Conservation (phyloP, 441 rosid species). For the Populus hybrid region DNA sequence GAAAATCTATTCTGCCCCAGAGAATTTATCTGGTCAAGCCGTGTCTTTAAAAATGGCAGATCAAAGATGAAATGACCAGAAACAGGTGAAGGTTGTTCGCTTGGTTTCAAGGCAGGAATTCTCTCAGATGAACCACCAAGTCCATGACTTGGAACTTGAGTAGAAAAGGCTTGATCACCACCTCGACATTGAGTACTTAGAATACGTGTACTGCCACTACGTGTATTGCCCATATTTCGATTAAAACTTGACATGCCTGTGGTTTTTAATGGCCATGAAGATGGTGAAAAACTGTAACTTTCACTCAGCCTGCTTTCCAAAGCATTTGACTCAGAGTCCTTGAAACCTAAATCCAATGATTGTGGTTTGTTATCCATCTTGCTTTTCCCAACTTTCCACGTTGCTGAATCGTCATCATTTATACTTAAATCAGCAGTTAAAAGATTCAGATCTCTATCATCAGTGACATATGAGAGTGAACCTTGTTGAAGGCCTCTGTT, state of each 20-base stretch:
- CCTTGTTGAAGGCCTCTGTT: constrained; percentile 6
- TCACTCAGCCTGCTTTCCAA: constrained; percentile 6
- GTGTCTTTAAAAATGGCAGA: constrained; percentile 36
- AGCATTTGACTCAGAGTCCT: constrained; percentile 7
- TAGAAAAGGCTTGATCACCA: constrained; percentile 4
- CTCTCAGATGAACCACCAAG: background rate
- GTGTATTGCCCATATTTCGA: background rate
- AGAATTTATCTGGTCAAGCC: constrained; percentile 36
- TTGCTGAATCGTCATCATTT: background rate
- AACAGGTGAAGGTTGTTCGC: constrained; percentile 4
- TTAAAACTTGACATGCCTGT: constrained; percentile 12
- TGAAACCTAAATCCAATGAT: background rate
- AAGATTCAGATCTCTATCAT: constrained; percentile 9
- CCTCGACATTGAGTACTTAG: background rate
- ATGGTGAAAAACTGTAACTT: background rate
- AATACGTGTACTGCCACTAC: background rate
- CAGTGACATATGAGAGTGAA: background rate
- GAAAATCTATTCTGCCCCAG: constrained; percentile 16
- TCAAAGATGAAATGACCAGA: constrained; percentile 34
- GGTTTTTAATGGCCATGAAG: constrained; percentile 13
- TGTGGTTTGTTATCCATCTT: background rate
- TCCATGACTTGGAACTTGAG: constrained; percentile 6
- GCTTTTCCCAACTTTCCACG: background rate
- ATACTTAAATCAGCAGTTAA: constrained; percentile 5
- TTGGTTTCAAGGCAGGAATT: constrained; percentile 7